phyloP scores from a whole-genome alignment of 139 green algal genomes.

The Volvox reticuliferus region DNA sequence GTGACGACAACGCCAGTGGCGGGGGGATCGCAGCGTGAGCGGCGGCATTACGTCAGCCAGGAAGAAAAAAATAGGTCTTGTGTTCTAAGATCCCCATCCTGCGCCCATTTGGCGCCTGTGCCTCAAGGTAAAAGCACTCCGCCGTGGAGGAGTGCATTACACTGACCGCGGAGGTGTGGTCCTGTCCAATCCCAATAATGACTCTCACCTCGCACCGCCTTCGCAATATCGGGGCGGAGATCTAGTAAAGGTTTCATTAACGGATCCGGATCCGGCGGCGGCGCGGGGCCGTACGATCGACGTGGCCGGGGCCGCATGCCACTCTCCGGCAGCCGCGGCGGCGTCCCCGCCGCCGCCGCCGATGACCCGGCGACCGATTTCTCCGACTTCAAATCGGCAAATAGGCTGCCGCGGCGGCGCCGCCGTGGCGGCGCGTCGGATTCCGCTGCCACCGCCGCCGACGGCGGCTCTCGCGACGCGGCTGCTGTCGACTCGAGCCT shows the following conservation, averaged over 20 bases:
- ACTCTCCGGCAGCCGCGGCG: background rate
- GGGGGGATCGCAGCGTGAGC: background rate
- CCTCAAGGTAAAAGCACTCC: too few species aligned
- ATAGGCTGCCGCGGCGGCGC: conserved; percentile 26
- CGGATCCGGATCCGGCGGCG: conserved; percentile 36
- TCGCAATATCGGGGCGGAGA: conserved; percentile 20
- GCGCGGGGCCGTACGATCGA: background rate
- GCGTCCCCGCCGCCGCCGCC: background rate
- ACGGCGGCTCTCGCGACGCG: background rate
- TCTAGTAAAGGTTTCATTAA: conserved; percentile 10
- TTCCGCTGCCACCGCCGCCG: background rate
- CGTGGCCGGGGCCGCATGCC: background rate
- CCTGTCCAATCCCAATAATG: too few species aligned
- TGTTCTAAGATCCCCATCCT: too few species aligned
- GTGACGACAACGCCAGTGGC: background rate
- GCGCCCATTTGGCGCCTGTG: too few species aligned
- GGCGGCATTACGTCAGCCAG: background rate
- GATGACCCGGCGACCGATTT: background rate
- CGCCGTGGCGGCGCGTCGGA: background rate
- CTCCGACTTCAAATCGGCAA: background rate
- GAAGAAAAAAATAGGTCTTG: background rate
- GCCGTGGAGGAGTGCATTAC: too few species aligned
- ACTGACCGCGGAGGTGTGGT: too few species aligned
- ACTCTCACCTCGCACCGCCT: conserved; percentile 21
- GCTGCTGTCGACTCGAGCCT: background rate